Evolutionary conservation across 1,284 basidiomycete species (phyloP), one percentile per base, ranked within the genome.

Genomic region (Tylopilus sp.): DNA sequence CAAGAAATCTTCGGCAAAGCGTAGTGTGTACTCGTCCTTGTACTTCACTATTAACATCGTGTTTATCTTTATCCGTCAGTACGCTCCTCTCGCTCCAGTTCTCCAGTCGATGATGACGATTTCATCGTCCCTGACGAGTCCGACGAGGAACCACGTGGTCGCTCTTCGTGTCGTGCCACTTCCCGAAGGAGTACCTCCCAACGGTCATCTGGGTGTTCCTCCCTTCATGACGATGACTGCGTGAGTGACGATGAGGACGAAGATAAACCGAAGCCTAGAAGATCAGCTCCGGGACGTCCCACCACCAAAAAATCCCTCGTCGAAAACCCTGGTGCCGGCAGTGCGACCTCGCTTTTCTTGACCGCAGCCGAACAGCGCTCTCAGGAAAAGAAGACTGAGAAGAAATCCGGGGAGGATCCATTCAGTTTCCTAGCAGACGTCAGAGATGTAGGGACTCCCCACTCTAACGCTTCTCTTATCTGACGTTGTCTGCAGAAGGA

Each of bases 341-440:
- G 62, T 18, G 66, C n/a, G n/a, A n/a, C n/a, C n/a, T n/a, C n/a
- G n/a, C n/a, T 75, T 8, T 89, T 96, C 67, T 74, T 95, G 55
- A 97, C 95, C 15, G 85, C 86, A 10, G 93, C 95, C 0, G 94
- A 97, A 66, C 81, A 81, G 55, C 80, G 89, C 7, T 79, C 82
- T 47, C 78, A 86, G 57, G 77, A 81, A 28, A 87, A 84, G 59
- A 94, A 93, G 66, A 79, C 81, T 19, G 86, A 89, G 55, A 94
- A 94, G 74, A 86, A 90, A 60, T 77, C 84, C 2, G 71, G 78
- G 8, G 94, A 97, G 52, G 79, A 85, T 55, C 82, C 90, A 2
- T 99, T 89, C 69, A 69, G 78, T 42, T 99, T 99, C 73, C 74
- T 99, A 36, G 64, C 74, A 21, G 82, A 94, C 58, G 72, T 84